Base-by-base conservation (phyloP, 2,329 filamentous ascomycete genomes). In the Sordariomycetes sp. region DNA sequence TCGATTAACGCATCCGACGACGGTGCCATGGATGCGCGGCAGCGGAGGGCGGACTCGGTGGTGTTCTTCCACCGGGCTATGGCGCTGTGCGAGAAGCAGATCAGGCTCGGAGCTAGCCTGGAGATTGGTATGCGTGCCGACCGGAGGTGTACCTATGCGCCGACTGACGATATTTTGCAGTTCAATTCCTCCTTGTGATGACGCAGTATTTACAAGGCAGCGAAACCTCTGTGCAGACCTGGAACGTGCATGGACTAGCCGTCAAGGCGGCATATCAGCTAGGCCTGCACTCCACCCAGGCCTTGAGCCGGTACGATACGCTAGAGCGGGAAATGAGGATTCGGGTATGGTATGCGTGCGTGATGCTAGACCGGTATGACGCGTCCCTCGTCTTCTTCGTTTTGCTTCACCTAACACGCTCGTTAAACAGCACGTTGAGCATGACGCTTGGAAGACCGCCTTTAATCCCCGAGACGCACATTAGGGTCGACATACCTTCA, bases 41-140 rank as follows among this genome's bases (percentile, higher is more conserved):
- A 72, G 24, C 65, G 74, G 37, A 67, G 68, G 24, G 64, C 64
- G 6, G 64, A 72, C 28, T 74, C 75, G 0, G 70, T 77, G 32
- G 62, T 74, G 5, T 77, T 71, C 60, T 78, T 71, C 58, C 65
- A 69, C 18, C 64, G 76, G 4, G 74, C 74, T 6, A 65, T 69
- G 35, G 67, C 64, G 0, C 65, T 78, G 0, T 76, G 72, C 57
- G 64, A 73, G n/a, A 69, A 68, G 20, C 68, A 74, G 53, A 69
- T 73, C 48, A 62, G 70, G 56, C 64, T 67, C 25, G 69, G 67
- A 8, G 67, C 71, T 5, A 77, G 69, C 58, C 60, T 77, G 5
- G 76, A 78, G 62, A 67, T 70, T 48, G 71, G 72, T 73, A 61
- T 56, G 65, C 20, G 12, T n/a, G 16, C 34, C 18, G 37, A 43